Conservation (phyloP, 768 basidiomycete species). For the Podaxis carcinomalis region DNA sequence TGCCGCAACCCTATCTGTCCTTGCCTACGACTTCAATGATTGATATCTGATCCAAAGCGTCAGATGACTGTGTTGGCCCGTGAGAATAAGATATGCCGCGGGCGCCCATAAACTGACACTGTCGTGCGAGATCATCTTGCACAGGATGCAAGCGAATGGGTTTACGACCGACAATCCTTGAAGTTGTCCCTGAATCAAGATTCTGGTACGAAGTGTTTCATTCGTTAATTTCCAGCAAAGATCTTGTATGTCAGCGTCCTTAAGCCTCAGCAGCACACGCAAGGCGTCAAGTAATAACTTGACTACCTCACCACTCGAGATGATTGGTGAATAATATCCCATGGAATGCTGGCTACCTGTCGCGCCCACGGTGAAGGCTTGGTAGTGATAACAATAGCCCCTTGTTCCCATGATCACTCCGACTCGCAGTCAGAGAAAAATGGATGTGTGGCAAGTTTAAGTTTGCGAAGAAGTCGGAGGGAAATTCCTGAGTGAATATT, state of each 20-base stretch:
- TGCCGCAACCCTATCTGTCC: not conserved
- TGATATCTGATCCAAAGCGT: not conserved
- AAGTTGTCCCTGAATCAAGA: slow-evolving; percentile 1
- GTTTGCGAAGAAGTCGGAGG: slow-evolving; percentile 4
- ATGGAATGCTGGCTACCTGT: not conserved
- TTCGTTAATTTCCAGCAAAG: not conserved
- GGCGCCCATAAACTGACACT: not conserved
- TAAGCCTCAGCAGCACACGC: not conserved
- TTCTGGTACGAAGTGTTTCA: not conserved
- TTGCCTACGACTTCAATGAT: not conserved
- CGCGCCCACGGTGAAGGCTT: not conserved
- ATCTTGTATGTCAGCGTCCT: not conserved
- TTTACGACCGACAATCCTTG: slow-evolving; percentile 5
- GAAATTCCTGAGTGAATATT: not conserved
- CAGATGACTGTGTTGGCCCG: not conserved
- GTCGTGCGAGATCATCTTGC: not conserved
- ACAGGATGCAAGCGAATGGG: not conserved
- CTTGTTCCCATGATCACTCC: not conserved
- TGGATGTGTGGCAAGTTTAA: not conserved
- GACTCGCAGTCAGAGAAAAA: not conserved
- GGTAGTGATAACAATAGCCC: not conserved
- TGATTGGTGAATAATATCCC: not conserved
- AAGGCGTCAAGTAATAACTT: not conserved
- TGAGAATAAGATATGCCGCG: not conserved
- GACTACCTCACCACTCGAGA: not conserved